These are phyloP conservation scores for Penicillium sp. DNA, from an alignment of 2,329 filamentous ascomycete species.

Conservation along the genomic window DNA sequence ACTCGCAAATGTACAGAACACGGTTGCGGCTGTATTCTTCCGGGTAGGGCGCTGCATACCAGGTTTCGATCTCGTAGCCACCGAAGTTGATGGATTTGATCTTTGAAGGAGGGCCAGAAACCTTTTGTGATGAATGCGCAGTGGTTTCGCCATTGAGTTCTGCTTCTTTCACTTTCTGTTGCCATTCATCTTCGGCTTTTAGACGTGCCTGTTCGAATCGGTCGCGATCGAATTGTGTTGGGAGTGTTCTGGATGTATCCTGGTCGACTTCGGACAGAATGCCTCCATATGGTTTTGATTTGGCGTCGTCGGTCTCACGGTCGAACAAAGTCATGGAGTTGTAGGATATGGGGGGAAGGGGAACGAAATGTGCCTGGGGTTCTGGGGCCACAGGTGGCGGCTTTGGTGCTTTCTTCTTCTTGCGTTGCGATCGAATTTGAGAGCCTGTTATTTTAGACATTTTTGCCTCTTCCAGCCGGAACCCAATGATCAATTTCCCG, in stretches of 20 bases:
- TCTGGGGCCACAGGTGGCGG: constrained; percentile 39
- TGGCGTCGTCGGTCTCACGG: constrained; percentile 81
- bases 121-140: constrained; percentile 67
- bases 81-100: constrained; percentile 99
- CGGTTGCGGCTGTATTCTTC: constrained; percentile 97
- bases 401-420: constrained; percentile 45
- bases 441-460: constrained; percentile 60
- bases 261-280: constrained; percentile 86
- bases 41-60: constrained; percentile 97
- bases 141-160: constrained; percentile 64
- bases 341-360: constrained; percentile 60
- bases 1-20: constrained; percentile 98
- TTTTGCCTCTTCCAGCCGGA: constrained; percentile 57
- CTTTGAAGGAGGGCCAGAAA: constrained; percentile 83
- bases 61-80: constrained; percentile 96
- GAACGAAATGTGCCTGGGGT: constrained; percentile 57
- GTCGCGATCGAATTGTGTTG: constrained; percentile 73
- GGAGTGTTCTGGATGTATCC: constrained; percentile 85
- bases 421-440: constrained; percentile 58
- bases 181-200: constrained; percentile 90
- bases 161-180: constrained; percentile 59
- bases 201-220: constrained; percentile 87
- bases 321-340: constrained; percentile 88
- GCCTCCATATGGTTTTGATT: constrained; percentile 92
- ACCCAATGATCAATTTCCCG: constrained; percentile 55